phyloP scores from a whole-genome alignment of 495 filamentous ascomycete genomes.

The Hypomontagnella submonticulosa region DNA sequence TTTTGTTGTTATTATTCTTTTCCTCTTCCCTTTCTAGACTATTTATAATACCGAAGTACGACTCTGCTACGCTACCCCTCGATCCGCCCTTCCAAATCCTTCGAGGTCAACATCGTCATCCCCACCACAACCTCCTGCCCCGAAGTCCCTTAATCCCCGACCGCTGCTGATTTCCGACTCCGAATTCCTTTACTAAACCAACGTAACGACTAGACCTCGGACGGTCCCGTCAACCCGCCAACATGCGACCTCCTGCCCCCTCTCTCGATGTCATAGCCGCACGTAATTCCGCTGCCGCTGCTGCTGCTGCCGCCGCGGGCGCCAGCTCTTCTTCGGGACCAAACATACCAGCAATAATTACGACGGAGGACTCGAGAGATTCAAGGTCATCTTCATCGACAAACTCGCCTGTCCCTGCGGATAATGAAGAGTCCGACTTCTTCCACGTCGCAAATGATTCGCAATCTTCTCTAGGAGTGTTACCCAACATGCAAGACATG shows the following conservation, averaged over 20 bases:
- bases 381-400: constrained; percentile 74
- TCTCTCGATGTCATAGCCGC: constrained; percentile 60
- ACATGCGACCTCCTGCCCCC: constrained; percentile 48
- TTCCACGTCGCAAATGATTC: constrained; percentile 89
- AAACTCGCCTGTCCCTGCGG: constrained; percentile 82
- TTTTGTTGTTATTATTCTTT: constrained; percentile 1
- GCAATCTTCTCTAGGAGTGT: constrained; percentile 83
- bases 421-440: constrained; percentile 90
- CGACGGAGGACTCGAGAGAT: constrained; percentile 39
- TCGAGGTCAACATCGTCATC: constrained; percentile 19
- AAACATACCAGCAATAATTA: constrained; percentile 15
- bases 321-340: constrained; percentile 16
- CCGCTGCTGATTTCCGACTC: background rate
- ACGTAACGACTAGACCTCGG: background rate
- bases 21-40: background rate
- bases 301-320: constrained; percentile 10
- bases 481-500: constrained; percentile 77
- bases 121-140: background rate
- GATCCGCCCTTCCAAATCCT: constrained; percentile 24
- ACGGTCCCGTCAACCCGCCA: constrained; percentile 14
- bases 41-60: constrained; percentile 1
- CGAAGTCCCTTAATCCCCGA: background rate
- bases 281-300: constrained; percentile 39
- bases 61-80: constrained; percentile 24
- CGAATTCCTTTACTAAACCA: background rate